Evolutionary conservation across 441 rosid species (phyloP), one percentile per base, ranked within the genome.

Genomic region (Pelargonium citronellum): DNA sequence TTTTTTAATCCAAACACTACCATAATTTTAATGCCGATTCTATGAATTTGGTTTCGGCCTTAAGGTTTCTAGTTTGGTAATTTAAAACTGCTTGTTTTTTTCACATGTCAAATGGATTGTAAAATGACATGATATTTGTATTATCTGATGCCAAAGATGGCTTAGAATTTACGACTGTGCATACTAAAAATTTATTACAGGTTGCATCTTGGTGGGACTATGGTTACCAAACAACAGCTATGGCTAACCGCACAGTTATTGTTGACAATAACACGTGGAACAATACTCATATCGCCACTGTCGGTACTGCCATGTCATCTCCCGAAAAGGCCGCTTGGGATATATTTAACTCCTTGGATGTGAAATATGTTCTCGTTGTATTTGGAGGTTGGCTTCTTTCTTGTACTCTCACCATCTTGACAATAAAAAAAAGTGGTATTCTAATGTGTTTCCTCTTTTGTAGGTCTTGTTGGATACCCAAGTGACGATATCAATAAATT

Each of bases 151-250:
- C 63, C 63, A 60, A 60, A 24, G 6, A 60, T 16, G 4, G 3
- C 62, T 7, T 60, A 60, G 2, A 44, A 44, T 44, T 7, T 11
- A 41, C 46, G 49, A 44, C 49, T 0, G 10, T 11, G 2, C 49
- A 9, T 60, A 0, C 27, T 16, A 58, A 20, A 57, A 20, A 9
- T 24, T 8, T 75, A 53, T 66, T 78, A 71, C 83, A 95, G 99
- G 99, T 95, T 77, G 99, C 99, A 70, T 95, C 99, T 46, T 95
- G 99, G 99, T 95, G 99, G 98, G 99, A 95, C 85, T 95, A 92
- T 68, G 99, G 99, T 74, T 95, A 95, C 78, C 99, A 95, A 79
- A 95, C 98, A 57, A 92, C 97, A 67, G 99, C 99, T 41, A 95
- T 95, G 99, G 99, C 98, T 67, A 95, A 95, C 69, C 92, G 99